A percentile compares a stretch with the other conserved stretches of the same genome.
These are phyloP conservation scores for Penicillium goetzii DNA, from an alignment of 495 filamentous ascomycete genomes.

Conservation along the genomic window DNA sequence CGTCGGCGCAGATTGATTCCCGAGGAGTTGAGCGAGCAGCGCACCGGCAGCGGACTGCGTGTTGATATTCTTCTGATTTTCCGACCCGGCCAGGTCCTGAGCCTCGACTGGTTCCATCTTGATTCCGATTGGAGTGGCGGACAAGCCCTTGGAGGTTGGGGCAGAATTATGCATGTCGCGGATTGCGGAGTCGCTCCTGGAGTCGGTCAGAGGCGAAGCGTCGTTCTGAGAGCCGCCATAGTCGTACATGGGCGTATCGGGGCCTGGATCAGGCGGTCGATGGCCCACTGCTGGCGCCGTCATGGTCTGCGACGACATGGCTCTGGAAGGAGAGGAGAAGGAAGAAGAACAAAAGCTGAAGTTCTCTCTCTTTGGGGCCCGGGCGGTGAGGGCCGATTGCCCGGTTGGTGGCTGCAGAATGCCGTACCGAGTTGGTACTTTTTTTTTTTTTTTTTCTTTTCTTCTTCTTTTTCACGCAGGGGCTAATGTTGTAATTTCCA, in stretches of 20 bases:
- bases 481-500: background rate
- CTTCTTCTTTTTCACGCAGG: too few relatives aligned
- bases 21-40: constrained; percentile 49
- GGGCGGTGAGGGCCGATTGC: constrained; percentile 40
- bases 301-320: constrained; percentile 63
- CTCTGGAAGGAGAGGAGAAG: constrained; percentile 38
- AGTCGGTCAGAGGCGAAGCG: constrained; percentile 35
- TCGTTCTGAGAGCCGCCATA: constrained; percentile 43
- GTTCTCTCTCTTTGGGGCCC: constrained; percentile 31
- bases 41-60: constrained; percentile 50
- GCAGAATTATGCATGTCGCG: constrained; percentile 51
- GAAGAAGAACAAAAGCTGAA: constrained; percentile 38
- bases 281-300: constrained; percentile 58
- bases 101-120: constrained; percentile 39
- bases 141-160: constrained; percentile 42
- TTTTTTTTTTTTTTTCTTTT: constrained; percentile 27
- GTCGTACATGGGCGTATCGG: constrained; percentile 47
- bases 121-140: constrained; percentile 38
- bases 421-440: constrained; percentile 26
- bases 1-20: constrained; percentile 38
- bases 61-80: constrained; percentile 26
- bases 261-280: constrained; percentile 53
- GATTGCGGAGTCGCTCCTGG: constrained; percentile 53
- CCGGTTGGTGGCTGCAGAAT: constrained; percentile 32
- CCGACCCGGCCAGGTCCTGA: constrained; percentile 21